These are phyloP conservation scores for Friedmanniomyces endolithicus DNA, from an alignment of 495 filamentous ascomycete species.

Conservation along the genomic window DNA sequence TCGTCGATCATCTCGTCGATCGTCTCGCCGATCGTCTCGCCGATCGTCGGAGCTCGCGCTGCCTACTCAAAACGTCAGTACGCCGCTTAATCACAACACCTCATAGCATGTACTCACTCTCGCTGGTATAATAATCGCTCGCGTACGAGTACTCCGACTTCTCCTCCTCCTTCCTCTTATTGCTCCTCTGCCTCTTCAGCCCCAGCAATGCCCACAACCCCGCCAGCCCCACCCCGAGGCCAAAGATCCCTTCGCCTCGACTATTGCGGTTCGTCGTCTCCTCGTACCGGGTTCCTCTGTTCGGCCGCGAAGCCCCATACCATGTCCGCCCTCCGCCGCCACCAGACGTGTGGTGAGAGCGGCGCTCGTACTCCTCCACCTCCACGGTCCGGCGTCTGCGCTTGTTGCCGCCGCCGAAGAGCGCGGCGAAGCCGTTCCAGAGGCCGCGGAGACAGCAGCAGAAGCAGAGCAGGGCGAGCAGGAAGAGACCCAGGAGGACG, in stretches of 20 bases:
- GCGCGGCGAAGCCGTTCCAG: conserved; percentile 49
- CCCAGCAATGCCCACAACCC: conserved; percentile 62
- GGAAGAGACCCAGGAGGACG: conserved; percentile 58
- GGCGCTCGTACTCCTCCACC: conserved; percentile 51
- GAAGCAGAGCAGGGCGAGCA: conserved; percentile 62
- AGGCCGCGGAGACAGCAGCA: conserved; percentile 59
- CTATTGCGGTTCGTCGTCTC: conserved; percentile 27
- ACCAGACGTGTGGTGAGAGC: conserved; percentile 45
- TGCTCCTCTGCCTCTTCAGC: conserved; percentile 50
- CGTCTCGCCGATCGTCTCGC: conserved; percentile 26
- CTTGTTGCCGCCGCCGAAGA: conserved; percentile 47
- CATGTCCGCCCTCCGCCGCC: conserved; percentile 44
- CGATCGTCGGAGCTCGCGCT: conserved; percentile 31
- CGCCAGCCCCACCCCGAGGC: conserved; percentile 49
- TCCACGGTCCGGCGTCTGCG: conserved; percentile 33
- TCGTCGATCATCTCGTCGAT: too few relatives aligned
- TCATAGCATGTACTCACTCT: conserved; percentile 23
- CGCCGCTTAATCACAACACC: background rate
- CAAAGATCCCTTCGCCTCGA: conserved; percentile 43
- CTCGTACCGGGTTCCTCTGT: conserved; percentile 31
- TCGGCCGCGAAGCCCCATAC: conserved; percentile 49
- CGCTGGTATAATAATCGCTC: conserved; percentile 28
- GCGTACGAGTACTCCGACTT: conserved; percentile 27
- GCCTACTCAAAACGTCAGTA: conserved; percentile 16
- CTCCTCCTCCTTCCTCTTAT: conserved; percentile 30